Percentiles rank a stretch among this genome's conserved stretches.
Evolutionary conservation across 179 eudicot species (phyloP).

Genomic region (Corrigiola litoralis): DNA sequence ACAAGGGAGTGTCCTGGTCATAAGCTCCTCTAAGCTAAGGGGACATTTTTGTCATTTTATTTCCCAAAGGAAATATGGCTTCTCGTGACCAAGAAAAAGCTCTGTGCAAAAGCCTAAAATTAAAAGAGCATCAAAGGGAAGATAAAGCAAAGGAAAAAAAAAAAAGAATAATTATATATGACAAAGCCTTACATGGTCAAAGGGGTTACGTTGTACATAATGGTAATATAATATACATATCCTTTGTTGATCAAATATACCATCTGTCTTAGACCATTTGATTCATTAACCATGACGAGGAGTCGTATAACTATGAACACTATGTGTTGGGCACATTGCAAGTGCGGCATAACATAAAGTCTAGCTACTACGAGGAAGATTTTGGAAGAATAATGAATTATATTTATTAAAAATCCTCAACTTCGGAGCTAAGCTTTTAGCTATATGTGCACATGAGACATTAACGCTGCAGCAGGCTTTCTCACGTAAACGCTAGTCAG

Average conservation of each 20-base stretch:
- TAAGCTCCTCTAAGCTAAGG: slow-evolving; percentile 11
- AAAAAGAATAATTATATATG: neutral
- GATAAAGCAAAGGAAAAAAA: neutral
- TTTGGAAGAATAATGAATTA: neutral
- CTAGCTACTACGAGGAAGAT: slow-evolving; percentile 13
- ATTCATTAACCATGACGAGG: no score
- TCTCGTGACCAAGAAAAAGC: slow-evolving; percentile 34
- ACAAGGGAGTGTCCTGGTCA: slow-evolving; percentile 20
- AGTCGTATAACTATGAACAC: neutral
- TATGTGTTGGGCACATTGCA: neutral
- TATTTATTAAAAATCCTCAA: neutral
- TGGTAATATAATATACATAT: no score
- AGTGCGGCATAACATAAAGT: slow-evolving; percentile 3
- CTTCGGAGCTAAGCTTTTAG: slow-evolving; percentile 16
- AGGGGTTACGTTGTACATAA: neutral
- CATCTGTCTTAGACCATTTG: no score
- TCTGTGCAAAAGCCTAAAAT: slow-evolving; percentile 24
- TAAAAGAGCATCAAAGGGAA: slow-evolving; percentile 14
- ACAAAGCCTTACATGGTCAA: slow-evolving; percentile 22
- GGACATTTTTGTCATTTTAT: slow-evolving; percentile 37
- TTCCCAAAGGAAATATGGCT: slow-evolving; percentile 30
- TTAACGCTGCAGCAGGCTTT: slow-evolving; percentile 21
- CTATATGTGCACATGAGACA: slow-evolving; percentile 21
- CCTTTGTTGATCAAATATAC: no score
- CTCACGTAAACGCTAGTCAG: slow-evolving; percentile 9